These are phyloP conservation scores for Candida albicans DNA, from an alignment of 1,139 yeast genomes.

Conservation along the genomic window DNA sequence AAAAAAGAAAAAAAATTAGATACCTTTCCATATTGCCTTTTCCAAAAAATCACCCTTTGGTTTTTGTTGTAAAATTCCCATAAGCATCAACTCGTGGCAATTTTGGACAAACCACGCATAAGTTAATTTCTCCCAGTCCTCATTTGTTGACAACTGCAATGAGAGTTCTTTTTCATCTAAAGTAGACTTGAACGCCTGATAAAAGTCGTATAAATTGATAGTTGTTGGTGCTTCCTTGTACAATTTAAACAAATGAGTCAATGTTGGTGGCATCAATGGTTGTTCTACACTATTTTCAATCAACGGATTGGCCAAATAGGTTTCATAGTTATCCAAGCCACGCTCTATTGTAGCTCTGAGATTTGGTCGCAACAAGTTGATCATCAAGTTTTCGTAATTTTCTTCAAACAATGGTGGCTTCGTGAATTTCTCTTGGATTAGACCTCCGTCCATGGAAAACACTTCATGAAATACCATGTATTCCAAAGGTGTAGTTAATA, in stretches of 20 bases:
- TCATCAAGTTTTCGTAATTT: constrained; percentile 40
- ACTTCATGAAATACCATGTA: constrained; percentile 38
- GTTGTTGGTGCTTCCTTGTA: constrained; percentile 79
- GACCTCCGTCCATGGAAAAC: constrained; percentile 39
- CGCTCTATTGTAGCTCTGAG: constrained; percentile 33
- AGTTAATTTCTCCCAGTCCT: constrained; percentile 43
- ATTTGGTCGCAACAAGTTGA: constrained; percentile 40
- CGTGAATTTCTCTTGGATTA: constrained; percentile 16
- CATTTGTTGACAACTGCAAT: not conserved
- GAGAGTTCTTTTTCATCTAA: constrained; percentile 35
- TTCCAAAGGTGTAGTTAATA: constrained; percentile 24
- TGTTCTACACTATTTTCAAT: constrained; percentile 13
- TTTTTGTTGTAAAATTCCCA: constrained; percentile 45
- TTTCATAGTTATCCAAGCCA: constrained; percentile 31
- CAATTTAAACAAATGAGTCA: constrained; percentile 61
- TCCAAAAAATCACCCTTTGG: constrained; percentile 48
- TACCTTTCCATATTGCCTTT: constrained; percentile 45
- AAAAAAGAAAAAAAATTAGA: constrained; percentile 17
- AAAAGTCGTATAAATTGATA: constrained; percentile 78
- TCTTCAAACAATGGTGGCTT: constrained; percentile 31
- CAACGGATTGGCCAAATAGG: constrained; percentile 28
- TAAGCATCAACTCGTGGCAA: constrained; percentile 40
- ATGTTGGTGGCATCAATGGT: constrained; percentile 43
- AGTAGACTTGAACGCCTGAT: constrained; percentile 63
- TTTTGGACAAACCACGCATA: constrained; percentile 46